These are phyloP conservation scores for Auriscalpium orientale DNA, from an alignment of 768 basidiomycete species.

Conservation along the genomic window DNA sequence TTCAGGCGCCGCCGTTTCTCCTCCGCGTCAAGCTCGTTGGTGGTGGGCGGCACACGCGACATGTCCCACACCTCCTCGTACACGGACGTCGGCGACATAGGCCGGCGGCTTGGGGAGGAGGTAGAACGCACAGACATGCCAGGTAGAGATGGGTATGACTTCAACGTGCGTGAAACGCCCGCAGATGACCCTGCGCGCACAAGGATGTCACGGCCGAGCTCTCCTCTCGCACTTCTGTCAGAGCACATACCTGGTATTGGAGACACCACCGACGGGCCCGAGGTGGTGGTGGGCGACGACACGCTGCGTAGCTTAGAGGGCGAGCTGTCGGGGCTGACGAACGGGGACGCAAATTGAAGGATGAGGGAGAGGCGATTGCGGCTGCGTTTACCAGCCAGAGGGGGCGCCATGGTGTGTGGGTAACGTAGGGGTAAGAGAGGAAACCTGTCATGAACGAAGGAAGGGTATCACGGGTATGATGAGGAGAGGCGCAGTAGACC, in stretches of 20 bases:
- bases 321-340: background rate
- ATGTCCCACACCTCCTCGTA: constrained; percentile 2
- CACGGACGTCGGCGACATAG: constrained; percentile 13
- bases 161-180: background rate
- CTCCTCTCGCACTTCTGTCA: too few species aligned
- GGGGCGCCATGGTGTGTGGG: background rate
- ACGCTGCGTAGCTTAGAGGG: background rate
- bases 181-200: background rate
- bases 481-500: too few species aligned
- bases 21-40: constrained; percentile 26
- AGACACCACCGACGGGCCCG: background rate
- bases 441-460: too few species aligned
- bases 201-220: background rate
- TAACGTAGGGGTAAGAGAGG: too few species aligned
- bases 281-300: background rate
- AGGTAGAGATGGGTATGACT: background rate
- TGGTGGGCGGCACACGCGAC: constrained; percentile 17
- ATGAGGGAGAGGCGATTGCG: constrained; percentile 20
- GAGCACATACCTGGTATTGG: background rate
- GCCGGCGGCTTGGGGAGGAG: background rate
- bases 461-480: too few species aligned
- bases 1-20: constrained; percentile 32
- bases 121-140: background rate
- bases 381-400: constrained; percentile 3
- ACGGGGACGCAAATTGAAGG: constrained; percentile 17